A percentile compares a stretch with the other conserved stretches of the same genome.
These are phyloP conservation scores for Trichosporon faecale DNA, from an alignment of 1,284 basidiomycete species.

Conservation along the genomic window DNA sequence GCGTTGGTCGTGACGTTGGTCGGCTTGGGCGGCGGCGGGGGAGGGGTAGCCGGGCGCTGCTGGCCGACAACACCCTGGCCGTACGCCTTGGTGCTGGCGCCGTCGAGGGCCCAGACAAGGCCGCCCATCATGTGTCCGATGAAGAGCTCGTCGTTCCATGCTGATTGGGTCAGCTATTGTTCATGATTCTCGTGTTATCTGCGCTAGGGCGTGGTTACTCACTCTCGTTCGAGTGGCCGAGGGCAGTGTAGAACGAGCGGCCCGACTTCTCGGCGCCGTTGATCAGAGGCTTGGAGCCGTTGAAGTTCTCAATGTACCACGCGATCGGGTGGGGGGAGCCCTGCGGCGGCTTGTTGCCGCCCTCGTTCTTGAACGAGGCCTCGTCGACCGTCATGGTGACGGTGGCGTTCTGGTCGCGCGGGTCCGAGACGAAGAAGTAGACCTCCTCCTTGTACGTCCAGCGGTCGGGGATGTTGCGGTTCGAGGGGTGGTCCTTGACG, in stretches of 20 bases:
- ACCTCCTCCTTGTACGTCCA: constrained; percentile 59
- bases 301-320: constrained; percentile 72
- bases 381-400: constrained; percentile 69
- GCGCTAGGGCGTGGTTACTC: background rate
- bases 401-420: constrained; percentile 62
- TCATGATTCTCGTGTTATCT: background rate
- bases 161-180: constrained; percentile 16
- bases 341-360: constrained; percentile 16
- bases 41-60: constrained; percentile 24
- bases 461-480: constrained; percentile 60
- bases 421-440: constrained; percentile 75
- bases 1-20: background rate
- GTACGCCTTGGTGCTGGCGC: constrained; percentile 51
- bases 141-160: constrained; percentile 61
- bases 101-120: constrained; percentile 65
- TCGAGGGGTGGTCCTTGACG: constrained; percentile 64
- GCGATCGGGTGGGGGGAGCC: constrained; percentile 51
- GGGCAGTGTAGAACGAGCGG: constrained; percentile 74
- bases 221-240: constrained; percentile 69
- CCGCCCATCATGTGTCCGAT: constrained; percentile 69
- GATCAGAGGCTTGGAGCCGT: constrained; percentile 55
- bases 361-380: constrained; percentile 61
- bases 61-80: constrained; percentile 46
- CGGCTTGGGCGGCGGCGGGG: constrained; percentile 11
- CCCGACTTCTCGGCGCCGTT: constrained; percentile 56